Conservation (phyloP, 148 eudicot species). For the Bassia scoparia region DNA sequence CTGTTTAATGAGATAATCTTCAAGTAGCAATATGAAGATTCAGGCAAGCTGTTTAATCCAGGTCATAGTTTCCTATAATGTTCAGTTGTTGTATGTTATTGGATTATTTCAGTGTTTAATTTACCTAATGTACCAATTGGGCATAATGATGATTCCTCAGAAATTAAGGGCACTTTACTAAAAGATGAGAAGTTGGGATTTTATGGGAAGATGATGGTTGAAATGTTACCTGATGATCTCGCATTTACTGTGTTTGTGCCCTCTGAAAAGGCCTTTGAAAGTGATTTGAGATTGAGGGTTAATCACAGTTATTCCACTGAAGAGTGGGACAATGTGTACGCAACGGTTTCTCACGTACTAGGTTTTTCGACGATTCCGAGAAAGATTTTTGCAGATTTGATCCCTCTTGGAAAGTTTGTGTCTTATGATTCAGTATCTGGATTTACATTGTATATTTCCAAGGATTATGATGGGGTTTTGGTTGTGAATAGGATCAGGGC, state of each 20-base stretch:
- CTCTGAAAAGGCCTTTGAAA: constrained; percentile 54
- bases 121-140: constrained; percentile 42
- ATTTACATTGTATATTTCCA: constrained; percentile 38
- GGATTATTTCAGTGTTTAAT: constrained; percentile 36
- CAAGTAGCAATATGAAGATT: constrained; percentile 28
- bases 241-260: constrained; percentile 78
- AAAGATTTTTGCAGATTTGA: constrained; percentile 39
- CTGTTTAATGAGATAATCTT: too few species aligned
- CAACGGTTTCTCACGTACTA: constrained; percentile 61
- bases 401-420: constrained; percentile 40
- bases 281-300: constrained; percentile 45
- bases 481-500: constrained; percentile 58
- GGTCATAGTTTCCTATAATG: constrained; percentile 33
- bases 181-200: constrained; percentile 34
- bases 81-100: constrained; percentile 43
- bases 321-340: constrained; percentile 46
- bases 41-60: constrained; percentile 26
- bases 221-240: constrained; percentile 76
- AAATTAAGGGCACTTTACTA: not conserved
- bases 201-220: constrained; percentile 61
- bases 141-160: constrained; percentile 14
- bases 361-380: constrained; percentile 75
- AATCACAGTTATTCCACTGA: constrained; percentile 38
- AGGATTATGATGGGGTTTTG: constrained; percentile 49
- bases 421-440: constrained; percentile 68